These are phyloP conservation scores for Fraxinus baroniana DNA, from an alignment of 305 asterid genomes.

Conservation along the genomic window DNA sequence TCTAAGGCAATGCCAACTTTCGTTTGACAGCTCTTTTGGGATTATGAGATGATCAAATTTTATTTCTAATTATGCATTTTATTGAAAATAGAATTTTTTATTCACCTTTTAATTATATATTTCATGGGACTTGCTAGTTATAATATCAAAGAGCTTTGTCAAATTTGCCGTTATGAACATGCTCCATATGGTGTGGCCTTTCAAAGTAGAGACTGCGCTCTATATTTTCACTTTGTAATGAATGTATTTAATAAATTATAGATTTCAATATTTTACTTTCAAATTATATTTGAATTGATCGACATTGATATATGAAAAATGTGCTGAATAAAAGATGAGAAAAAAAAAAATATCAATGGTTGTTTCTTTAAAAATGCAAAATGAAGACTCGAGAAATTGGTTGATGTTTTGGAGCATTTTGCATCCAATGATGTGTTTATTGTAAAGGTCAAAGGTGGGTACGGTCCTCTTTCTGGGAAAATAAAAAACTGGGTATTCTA, in stretches of 20 bases:
- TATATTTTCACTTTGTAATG: too few relatives aligned
- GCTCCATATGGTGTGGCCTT: not conserved
- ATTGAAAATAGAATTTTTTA: too few relatives aligned
- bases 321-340: not conserved
- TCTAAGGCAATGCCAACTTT: not conserved
- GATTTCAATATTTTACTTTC: too few relatives aligned
- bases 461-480: not conserved
- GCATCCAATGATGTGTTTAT: not conserved
- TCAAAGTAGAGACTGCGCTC: too few relatives aligned
- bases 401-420: not conserved
- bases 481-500: too few relatives aligned
- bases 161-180: too few relatives aligned
- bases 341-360: too few relatives aligned
- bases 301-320: not conserved
- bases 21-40: not conserved
- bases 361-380: too few relatives aligned
- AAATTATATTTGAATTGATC: too few relatives aligned
- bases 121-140: not conserved
- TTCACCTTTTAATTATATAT: too few relatives aligned
- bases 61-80: not conserved
- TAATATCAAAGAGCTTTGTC: not conserved
- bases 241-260: too few relatives aligned
- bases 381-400: not conserved
- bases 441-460: not conserved
- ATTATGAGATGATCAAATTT: not conserved